Evolutionary conservation across 208 protist genomes (phyloP).

Genomic region (Trichomonas tenax): DNA sequence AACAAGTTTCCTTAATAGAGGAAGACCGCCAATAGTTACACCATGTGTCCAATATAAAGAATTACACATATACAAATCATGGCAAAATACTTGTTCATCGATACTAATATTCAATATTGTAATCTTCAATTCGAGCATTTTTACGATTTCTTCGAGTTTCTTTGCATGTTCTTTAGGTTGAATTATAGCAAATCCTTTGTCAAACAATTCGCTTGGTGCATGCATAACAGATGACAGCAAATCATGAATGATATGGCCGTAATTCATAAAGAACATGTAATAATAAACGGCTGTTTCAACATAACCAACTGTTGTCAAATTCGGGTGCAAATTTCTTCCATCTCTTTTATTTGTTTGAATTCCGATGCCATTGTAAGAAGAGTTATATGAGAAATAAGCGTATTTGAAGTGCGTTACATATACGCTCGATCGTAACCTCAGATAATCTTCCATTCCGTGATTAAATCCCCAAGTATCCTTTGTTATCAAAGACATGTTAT

Average conservation of each 20-base stretch:
- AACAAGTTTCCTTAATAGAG: background rate
- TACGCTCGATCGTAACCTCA: too few species aligned
- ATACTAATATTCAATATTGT: background rate
- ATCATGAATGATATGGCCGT: background rate
- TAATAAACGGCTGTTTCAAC: too few species aligned
- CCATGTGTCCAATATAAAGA: background rate
- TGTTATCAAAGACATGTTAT: too few species aligned
- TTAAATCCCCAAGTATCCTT: too few species aligned
- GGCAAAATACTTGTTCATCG: background rate
- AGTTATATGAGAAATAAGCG: too few species aligned
- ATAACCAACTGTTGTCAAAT: too few species aligned
- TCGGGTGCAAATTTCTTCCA: too few species aligned
- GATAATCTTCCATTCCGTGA: too few species aligned
- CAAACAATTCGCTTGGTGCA: background rate
- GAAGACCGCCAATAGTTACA: background rate
- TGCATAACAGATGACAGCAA: background rate
- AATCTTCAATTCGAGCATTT: background rate
- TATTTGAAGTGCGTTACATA: too few species aligned
- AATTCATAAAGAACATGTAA: background rate
- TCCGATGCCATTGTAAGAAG: too few species aligned
- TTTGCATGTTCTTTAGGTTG: background rate
- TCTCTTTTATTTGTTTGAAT: too few species aligned
- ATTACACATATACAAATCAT: background rate
- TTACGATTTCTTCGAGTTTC: background rate
- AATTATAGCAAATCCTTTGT: background rate